Evolutionary conservation across 495 filamentous ascomycete genomes (phyloP).

Genomic region (Xylaria sp.): DNA sequence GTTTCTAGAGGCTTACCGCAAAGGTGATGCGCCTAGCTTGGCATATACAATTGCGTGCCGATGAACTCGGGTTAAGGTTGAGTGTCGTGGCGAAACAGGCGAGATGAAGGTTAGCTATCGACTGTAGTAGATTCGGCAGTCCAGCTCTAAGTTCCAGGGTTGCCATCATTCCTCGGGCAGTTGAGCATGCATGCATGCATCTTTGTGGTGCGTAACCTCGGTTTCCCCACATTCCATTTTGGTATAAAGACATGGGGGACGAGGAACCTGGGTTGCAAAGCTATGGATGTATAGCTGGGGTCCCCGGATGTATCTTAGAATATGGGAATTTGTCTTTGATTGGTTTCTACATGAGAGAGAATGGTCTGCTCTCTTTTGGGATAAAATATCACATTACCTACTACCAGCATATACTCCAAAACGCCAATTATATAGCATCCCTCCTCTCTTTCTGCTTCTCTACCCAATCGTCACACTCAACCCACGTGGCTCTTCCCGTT

Average conservation of each 20-base stretch:
- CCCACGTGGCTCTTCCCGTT: conserved; percentile 41
- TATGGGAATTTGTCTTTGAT: background rate
- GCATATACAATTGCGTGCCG: background rate
- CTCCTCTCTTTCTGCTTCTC: conserved; percentile 25
- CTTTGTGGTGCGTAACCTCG: conserved; percentile 2
- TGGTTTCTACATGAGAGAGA: conserved; percentile 10
- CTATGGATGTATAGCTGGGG: background rate
- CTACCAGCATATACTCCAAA: conserved; percentile 1
- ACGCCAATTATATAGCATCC: conserved; percentile 23
- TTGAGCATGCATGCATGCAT: no score
- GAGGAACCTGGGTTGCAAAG: background rate
- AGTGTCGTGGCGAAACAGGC: background rate
- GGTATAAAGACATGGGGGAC: background rate
- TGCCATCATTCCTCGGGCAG: background rate
- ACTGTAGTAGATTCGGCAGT: background rate
- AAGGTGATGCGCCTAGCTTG: no score
- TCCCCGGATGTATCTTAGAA: conserved; percentile 17
- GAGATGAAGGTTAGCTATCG: background rate
- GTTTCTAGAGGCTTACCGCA: no score
- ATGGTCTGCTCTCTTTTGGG: background rate
- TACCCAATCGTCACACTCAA: background rate
- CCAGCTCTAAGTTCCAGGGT: background rate
- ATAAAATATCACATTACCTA: background rate
- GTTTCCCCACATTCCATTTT: conserved; percentile 1
- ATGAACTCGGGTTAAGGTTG: background rate